Evolutionary conservation across 1,139 yeast species (phyloP).

Genomic region (Yamadazyma membranifaciens): DNA sequence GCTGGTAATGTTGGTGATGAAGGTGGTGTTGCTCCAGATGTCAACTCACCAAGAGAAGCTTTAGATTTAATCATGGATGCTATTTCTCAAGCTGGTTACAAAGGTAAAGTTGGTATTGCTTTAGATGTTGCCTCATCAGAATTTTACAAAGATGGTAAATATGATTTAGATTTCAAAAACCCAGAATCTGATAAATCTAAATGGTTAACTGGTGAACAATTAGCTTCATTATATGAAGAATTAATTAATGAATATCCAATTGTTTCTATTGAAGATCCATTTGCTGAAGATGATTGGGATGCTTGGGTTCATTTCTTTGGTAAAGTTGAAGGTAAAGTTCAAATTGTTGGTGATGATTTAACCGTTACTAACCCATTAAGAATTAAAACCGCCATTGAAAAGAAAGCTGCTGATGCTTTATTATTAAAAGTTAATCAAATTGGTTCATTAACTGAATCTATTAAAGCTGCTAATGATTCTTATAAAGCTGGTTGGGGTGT

Average conservation of each 20-base stretch:
- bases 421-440: slow-evolving; percentile 95
- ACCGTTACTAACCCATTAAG: slow-evolving; percentile 96
- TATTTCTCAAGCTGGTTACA: slow-evolving; percentile 89
- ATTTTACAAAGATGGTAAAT: slow-evolving; percentile 92
- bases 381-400: slow-evolving; percentile 90
- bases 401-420: slow-evolving; percentile 90
- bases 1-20: slow-evolving; percentile 99
- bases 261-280: slow-evolving; percentile 96
- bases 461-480: slow-evolving; percentile 89
- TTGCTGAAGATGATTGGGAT: slow-evolving; percentile 98
- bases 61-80: slow-evolving; percentile 86
- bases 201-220: slow-evolving; percentile 85
- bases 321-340: slow-evolving; percentile 66
- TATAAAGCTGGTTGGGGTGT: slow-evolving; percentile 96
- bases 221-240: slow-evolving; percentile 76
- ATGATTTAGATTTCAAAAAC: slow-evolving; percentile 97
- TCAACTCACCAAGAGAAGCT: slow-evolving; percentile 91
- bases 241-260: slow-evolving; percentile 89
- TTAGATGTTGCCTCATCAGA: slow-evolving; percentile 96
- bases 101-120: slow-evolving; percentile 85
- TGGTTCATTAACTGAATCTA: slow-evolving; percentile 88
- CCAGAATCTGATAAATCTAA: slow-evolving; percentile 84
- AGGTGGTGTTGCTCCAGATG: slow-evolving; percentile 99
- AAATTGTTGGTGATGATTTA: slow-evolving; percentile 95
- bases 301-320: slow-evolving; percentile 87